Evolutionary conservation across 768 basidiomycete species (phyloP), one percentile per base, ranked within the genome.

Genomic region (Hericium erinaceus): DNA sequence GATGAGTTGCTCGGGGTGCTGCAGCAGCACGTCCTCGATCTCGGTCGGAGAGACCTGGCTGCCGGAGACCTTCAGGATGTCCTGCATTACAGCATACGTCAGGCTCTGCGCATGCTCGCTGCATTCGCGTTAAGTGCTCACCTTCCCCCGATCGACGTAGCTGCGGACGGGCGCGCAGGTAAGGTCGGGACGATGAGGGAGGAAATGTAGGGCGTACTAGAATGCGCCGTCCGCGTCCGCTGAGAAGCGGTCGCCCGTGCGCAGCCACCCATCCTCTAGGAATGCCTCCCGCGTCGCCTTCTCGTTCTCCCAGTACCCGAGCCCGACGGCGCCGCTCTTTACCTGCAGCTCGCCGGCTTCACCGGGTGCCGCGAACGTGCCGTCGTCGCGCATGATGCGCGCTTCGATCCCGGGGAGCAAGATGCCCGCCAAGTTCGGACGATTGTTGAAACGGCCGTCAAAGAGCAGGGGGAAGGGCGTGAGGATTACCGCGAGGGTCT

Each of bases 41-140:
- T 92, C 89, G 15, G 79, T 77, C 0, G 89, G 90, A 0, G 90
- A 89, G 0, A 92, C 90, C 68, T 92, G 90, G 51, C 74, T 74
- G 4, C 89, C 90, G 0, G 87, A 89, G 2, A 92, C 77, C 66
- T 92, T 92, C 20, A 92, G 74, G 0, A 82, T 89, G 65, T 92
- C 90, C 83, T 89, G 54, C 24, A 22, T 24, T 16, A 12, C 11
- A 39, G 33, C 9, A 54, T 52, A n/a, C 49, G 15, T 38, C 26
- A 37, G 28, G 3, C 5, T 9, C 15, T n/a, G 18, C 2, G n/a
- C 15, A 4, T 6, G 18, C 18, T 44, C 41, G 41, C 5, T 41
- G 40, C 26, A 26, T 26, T 2, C 44, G 44, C 16, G 5, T 18
- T 40, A 40, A 57, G 41, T 28, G 20, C 59, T 60, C 53, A 85